A percentile compares a stretch with the other conserved stretches of the same genome.
phyloP scores from a whole-genome alignment of 1,284 basidiomycete species.

The Amylostereum chailletii region DNA sequence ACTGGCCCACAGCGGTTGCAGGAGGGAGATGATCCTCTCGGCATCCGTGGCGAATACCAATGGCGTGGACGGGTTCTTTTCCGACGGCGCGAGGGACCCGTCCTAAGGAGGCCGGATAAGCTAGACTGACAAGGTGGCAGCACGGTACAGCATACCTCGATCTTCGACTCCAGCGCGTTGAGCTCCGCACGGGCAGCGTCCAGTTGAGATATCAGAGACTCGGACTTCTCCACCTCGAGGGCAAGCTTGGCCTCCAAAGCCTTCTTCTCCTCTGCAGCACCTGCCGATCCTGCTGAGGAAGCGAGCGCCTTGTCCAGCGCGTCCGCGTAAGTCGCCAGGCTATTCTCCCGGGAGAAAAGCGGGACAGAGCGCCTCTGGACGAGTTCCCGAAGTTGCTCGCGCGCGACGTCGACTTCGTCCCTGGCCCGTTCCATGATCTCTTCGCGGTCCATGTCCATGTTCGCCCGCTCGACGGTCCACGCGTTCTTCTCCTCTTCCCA shows the following conservation, averaged over 20 bases:
- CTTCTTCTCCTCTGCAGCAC: constrained; percentile 36
- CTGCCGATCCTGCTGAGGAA: constrained; percentile 19
- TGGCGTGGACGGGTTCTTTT: constrained; percentile 19
- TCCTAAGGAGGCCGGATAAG: background rate
- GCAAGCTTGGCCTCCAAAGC: constrained; percentile 39
- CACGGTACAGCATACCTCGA: constrained; percentile 22
- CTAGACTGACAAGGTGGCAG: constrained; percentile 4
- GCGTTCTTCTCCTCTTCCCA: constrained; percentile 38
- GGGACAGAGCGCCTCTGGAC: constrained; percentile 11
- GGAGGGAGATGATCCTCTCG: constrained; percentile 48
- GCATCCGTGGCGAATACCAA: constrained; percentile 43
- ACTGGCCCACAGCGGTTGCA: constrained; percentile 70
- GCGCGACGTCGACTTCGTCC: constrained; percentile 10
- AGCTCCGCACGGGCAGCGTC: constrained; percentile 34
- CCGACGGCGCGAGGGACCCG: constrained; percentile 5
- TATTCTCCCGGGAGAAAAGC: constrained; percentile 12
- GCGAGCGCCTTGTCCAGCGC: constrained; percentile 11
- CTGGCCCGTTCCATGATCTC: constrained; percentile 29
- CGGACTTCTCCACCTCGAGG: constrained; percentile 46
- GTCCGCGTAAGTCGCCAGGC: constrained; percentile 7
- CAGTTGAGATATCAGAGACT: constrained; percentile 21
- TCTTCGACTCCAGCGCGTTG: constrained; percentile 33
- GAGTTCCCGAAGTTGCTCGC: constrained; percentile 9
- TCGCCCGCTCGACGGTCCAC: constrained; percentile 30
- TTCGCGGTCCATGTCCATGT: constrained; percentile 36